Base-by-base conservation (phyloP, 2,329 filamentous ascomycete genomes). In the Cordyceps sp. region DNA sequence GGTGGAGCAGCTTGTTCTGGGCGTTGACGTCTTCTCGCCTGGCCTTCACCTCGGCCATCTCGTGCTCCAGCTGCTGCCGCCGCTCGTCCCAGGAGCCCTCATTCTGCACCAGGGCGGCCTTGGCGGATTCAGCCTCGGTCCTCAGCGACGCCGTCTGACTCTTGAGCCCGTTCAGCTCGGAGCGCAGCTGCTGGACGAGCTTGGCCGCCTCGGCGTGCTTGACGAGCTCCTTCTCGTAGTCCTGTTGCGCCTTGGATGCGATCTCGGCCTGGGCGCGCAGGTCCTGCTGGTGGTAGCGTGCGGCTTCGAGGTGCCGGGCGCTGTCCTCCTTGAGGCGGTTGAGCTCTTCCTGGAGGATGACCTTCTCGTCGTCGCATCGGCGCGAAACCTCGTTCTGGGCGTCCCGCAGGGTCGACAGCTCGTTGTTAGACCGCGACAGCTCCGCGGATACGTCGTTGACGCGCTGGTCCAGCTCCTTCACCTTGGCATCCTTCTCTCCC, bases 121-220 rank as follows among this genome's bases (percentile, higher is more conserved):
- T 88, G 29, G 84, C 80, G 5, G 83, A 85, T 45, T 96, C 85
- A 1, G 83, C 81, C 49, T 94, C 82, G 1, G 81, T 74, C 47
- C 73, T 78, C 45, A 81, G 64, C 17, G 77, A 70, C 12, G 80
- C 76, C 4, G 84, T 66, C 37, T 92, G 73, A 1, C 80, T 78
- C 57, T 83, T 86, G 38, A 96, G 58, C 42, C 82, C 64, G 46
- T 93, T 90, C 53, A 81, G 71, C 41, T 96, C 84, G 4, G 66
- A 64, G 32, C 90, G 81, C 30, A 93, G 63, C 33, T 66, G 66
- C 43, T 93, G 84, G 12, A 94, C 64, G 23, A 73, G 71, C 55
- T 85, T 86, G 10, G 88, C 83, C n/a, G 88, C 90, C 42, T 94
- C 84, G 2, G 86, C 88, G 55, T 98, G 90, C 59, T 90, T 94